Conservation (phyloP, 306 rosid genomes). For the Castanea crenata region DNA sequence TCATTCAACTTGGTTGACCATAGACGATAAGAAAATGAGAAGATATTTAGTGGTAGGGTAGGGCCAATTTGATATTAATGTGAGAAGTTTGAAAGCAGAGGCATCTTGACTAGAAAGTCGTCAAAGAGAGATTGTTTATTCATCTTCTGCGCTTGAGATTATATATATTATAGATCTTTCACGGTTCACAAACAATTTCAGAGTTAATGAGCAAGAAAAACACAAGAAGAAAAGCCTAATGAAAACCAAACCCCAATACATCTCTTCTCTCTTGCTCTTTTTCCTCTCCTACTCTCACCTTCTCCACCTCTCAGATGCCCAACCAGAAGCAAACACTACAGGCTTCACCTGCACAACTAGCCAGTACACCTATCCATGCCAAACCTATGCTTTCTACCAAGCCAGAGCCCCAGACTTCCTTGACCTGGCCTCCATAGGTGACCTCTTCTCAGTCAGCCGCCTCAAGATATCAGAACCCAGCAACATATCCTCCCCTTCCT, state of each 20-base stretch:
- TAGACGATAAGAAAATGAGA: background rate
- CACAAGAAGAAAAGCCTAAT: background rate
- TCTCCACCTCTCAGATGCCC: slow-evolving; percentile 37
- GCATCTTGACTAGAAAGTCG: background rate
- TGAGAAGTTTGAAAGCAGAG: background rate
- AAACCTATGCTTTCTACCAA: slow-evolving; percentile 63
- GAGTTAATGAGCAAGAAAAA: no score
- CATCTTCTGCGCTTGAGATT: background rate
- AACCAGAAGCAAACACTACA: slow-evolving; percentile 30
- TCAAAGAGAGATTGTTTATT: background rate
- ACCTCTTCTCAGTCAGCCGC: slow-evolving; percentile 76
- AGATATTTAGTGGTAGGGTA: background rate
- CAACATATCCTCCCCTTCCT: slow-evolving; percentile 59
- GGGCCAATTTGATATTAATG: background rate
- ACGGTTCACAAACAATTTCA: background rate
- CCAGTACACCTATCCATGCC: slow-evolving; percentile 47
- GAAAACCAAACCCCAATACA: background rate
- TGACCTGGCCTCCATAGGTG: slow-evolving; percentile 70
- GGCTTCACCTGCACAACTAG: slow-evolving; percentile 54
- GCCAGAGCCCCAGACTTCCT: slow-evolving; percentile 59
- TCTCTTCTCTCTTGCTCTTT: slow-evolving; percentile 12
- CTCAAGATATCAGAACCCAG: slow-evolving; percentile 52
- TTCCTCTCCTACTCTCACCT: slow-evolving; percentile 5
- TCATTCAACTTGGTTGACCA: slow-evolving; percentile 4
- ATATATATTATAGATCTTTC: background rate